Conservation (phyloP, 2,329 filamentous ascomycete genomes). For the Elsinoe fawcettii region DNA sequence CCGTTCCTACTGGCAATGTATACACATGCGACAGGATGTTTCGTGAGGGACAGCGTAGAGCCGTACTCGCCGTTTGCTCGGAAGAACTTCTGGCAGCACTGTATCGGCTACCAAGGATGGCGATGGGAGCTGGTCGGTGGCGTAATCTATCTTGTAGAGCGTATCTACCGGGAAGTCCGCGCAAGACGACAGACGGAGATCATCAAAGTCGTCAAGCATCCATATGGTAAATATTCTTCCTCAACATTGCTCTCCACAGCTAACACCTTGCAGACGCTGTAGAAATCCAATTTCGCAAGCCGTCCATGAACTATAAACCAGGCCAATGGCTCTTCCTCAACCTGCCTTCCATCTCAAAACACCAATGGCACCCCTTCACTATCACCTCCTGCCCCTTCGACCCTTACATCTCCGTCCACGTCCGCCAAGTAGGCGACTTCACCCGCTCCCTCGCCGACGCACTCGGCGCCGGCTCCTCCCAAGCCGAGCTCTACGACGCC, state of each 20-base stretch:
- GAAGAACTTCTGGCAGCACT: slow-evolving; percentile 77
- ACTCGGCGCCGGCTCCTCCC: slow-evolving; percentile 80
- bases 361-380: slow-evolving; percentile 98
- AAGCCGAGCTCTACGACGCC: slow-evolving; percentile 81
- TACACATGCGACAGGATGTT: slow-evolving; percentile 92
- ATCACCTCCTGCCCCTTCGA: slow-evolving; percentile 98
- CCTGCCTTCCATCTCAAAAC: slow-evolving; percentile 75
- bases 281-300: slow-evolving; percentile 94
- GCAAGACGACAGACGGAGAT: slow-evolving; percentile 79
- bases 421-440: slow-evolving; percentile 95
- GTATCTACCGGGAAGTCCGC: slow-evolving; percentile 84
- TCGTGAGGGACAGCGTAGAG: slow-evolving; percentile 72
- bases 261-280: slow-evolving; percentile 60
- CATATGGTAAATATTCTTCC: slow-evolving; percentile 60
- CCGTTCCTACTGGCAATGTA: slow-evolving; percentile 91
- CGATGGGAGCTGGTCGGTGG: slow-evolving; percentile 89
- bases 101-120: slow-evolving; percentile 93
- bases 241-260: slow-evolving; percentile 25
- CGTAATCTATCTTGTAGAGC: slow-evolving; percentile 76
- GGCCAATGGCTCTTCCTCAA: slow-evolving; percentile 98
- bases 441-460: slow-evolving; percentile 89
- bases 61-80: slow-evolving; percentile 80
- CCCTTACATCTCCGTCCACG: slow-evolving; percentile 86
- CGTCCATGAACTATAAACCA: slow-evolving; percentile 95
- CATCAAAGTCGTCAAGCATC: slow-evolving; percentile 87